phyloP scores from a whole-genome alignment of 2,329 filamentous ascomycete genomes.

The Penicillium verrucosum region DNA sequence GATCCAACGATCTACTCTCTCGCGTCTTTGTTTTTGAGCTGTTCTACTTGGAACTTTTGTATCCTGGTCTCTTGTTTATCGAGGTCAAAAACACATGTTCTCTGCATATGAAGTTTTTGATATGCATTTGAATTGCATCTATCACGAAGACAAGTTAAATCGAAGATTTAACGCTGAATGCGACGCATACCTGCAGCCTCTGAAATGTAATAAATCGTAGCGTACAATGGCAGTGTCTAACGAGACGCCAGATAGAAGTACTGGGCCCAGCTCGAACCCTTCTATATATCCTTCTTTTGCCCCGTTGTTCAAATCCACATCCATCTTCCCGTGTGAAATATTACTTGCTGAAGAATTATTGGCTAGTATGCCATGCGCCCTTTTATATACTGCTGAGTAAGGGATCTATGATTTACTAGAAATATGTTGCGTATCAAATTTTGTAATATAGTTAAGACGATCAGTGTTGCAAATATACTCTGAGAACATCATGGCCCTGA shows the following conservation, averaged over 20 bases:
- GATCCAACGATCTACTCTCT: neutral
- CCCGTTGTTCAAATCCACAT: neutral
- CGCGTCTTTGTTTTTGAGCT: slow-evolving; percentile 4
- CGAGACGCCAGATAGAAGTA: neutral
- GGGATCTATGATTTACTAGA: neutral
- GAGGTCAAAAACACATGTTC: slow-evolving; percentile 12
- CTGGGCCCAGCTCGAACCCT: too few species aligned
- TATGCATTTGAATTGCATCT: slow-evolving; percentile 16
- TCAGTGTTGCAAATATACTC: neutral
- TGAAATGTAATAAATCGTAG: neutral
- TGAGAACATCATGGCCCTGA: neutral
- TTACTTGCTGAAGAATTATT: neutral
- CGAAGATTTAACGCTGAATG: slow-evolving; percentile 8
- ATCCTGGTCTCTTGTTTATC: neutral
- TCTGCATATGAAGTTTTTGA: slow-evolving; percentile 19
- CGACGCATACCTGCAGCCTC: neutral
- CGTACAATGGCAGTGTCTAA: neutral
- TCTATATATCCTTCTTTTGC: neutral
- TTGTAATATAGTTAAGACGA: too few species aligned
- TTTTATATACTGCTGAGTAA: too few species aligned
- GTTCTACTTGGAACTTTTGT: slow-evolving; percentile 1
- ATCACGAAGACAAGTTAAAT: slow-evolving; percentile 22
- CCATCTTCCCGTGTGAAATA: accelerated
- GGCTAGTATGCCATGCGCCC: neutral
- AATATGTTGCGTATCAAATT: neutral